A percentile compares a stretch with the other conserved stretches of the same genome.
Conservation (phyloP, 176 grass and related monocot species). For the Carex pumila region DNA sequence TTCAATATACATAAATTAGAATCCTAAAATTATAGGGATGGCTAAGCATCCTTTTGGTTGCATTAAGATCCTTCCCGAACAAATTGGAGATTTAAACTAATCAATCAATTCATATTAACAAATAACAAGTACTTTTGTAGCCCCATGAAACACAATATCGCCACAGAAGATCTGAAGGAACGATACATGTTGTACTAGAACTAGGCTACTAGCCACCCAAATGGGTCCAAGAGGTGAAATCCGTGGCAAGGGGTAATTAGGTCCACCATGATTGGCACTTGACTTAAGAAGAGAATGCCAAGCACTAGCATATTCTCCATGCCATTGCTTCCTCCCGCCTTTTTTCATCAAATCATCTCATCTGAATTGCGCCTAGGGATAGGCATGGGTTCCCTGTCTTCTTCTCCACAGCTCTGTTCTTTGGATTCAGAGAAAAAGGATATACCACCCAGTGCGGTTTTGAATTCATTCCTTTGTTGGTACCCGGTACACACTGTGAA, state of each 20-base stretch:
- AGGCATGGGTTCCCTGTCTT: not conserved
- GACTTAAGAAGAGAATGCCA: slow-evolving; percentile 1
- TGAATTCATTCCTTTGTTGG: slow-evolving; percentile 16
- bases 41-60: too few relatives aligned
- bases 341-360: not conserved
- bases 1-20: too few relatives aligned
- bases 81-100: not conserved
- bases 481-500: not conserved
- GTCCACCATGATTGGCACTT: slow-evolving; percentile 20
- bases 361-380: not conserved
- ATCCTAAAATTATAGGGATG: too few relatives aligned
- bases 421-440: not conserved
- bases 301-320: not conserved
- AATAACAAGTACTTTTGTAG: too few relatives aligned
- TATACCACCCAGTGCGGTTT: not conserved
- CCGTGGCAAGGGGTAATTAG: not conserved
- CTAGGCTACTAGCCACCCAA: not conserved
- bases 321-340: slow-evolving; percentile 13
- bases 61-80: too few relatives aligned
- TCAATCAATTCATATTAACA: not conserved
- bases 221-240: slow-evolving; percentile 17
- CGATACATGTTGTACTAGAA: not conserved
- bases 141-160: not conserved
- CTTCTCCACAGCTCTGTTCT: not conserved
- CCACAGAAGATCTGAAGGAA: not conserved